Conservation (phyloP, 2,329 filamentous ascomycete genomes). For the Colletotrichum orchidophilum region DNA sequence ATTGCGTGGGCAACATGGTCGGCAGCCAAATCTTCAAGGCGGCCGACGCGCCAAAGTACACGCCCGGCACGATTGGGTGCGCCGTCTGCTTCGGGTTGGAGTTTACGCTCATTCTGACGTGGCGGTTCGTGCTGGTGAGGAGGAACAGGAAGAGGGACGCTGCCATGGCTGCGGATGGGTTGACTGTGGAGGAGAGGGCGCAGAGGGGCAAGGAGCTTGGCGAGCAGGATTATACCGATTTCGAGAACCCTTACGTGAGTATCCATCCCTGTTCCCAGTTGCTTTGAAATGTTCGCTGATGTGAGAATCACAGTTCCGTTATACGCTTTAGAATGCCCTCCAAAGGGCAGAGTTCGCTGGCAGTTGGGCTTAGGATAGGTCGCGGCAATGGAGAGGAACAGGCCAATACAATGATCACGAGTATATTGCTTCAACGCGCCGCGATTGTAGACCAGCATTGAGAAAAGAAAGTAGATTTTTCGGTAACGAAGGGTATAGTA, state of each 20-base stretch:
- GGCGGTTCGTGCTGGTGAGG: conserved; percentile 51
- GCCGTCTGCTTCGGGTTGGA: conserved; percentile 49
- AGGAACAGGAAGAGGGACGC: conserved; percentile 49
- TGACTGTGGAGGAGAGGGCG: conserved; percentile 46
- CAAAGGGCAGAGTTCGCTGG: neutral
- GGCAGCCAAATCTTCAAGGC: conserved; percentile 56
- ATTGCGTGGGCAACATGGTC: conserved; percentile 58
- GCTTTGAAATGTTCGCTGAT: neutral
- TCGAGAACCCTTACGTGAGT: conserved; percentile 48
- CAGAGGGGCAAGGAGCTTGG: conserved; percentile 44
- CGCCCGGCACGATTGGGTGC: conserved; percentile 51
- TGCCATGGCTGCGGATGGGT: conserved; percentile 40
- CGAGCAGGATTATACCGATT: conserved; percentile 48
- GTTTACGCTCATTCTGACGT: conserved; percentile 48
- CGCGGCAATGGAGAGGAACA: too few relatives aligned
- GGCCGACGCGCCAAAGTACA: conserved; percentile 54
- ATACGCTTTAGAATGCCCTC: neutral
- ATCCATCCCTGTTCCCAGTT: rapidly evolving
- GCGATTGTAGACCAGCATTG: too few relatives aligned
- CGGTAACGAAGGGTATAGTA: conserved; percentile 4
- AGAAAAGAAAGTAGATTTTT: neutral
- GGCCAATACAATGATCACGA: too few relatives aligned
- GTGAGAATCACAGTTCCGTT: neutral
- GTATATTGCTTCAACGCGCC: too few relatives aligned
- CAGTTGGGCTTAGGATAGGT: too few relatives aligned